Base-by-base conservation (phyloP, 192 early-diverging fungal species). In the Umbelopsis vinacea region DNA sequence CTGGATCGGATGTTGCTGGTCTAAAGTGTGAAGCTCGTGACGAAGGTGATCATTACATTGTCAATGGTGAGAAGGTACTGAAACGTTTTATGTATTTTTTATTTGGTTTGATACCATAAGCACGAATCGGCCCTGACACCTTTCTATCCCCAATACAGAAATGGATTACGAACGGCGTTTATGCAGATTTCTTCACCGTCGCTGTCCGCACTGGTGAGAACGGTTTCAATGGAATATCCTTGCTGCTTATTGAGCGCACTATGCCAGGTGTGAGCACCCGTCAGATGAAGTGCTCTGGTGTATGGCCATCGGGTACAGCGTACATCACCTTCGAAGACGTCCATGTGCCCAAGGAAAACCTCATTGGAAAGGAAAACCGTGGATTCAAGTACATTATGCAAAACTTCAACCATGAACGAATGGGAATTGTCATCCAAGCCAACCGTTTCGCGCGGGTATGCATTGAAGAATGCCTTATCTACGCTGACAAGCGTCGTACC, bases 361-460 rank as follows among this genome's bases (percentile, higher is more conserved):
- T 95, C 74, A 92, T 95, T 78, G 94, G 94, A 45, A 84, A 92
- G 73, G 91, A 90, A 70, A 94, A 94, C 85, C 87, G 90, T 55
- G 94, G 93, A 0, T 95, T 95, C 54, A 50, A 82, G 74, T 83
- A 78, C 68, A 90, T 91, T 52, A 90, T 89, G 90, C 78, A 85
- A 79, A 92, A 93, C 78, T 94, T 94, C 67, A 93, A 92, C 75
- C 88, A 90, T 80, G 92, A 93, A 76, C 87, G 92, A 48, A 88
- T 93, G 84, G 93, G 93, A 46, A 92, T 93, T 70, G 87, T 87
- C 47, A 91, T 95, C 73, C 92, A 96, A 79, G 92, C 93, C 29
- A 96, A 81, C 52, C 89, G 94, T 24, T 92, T 96, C 50, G 88
- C 94, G 24, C 92, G 94, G 76, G 94, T 96, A 23, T 96, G 94